phyloP scores from a whole-genome alignment of 164 flowering plant genomes.

The Hamamelis virginiana region DNA sequence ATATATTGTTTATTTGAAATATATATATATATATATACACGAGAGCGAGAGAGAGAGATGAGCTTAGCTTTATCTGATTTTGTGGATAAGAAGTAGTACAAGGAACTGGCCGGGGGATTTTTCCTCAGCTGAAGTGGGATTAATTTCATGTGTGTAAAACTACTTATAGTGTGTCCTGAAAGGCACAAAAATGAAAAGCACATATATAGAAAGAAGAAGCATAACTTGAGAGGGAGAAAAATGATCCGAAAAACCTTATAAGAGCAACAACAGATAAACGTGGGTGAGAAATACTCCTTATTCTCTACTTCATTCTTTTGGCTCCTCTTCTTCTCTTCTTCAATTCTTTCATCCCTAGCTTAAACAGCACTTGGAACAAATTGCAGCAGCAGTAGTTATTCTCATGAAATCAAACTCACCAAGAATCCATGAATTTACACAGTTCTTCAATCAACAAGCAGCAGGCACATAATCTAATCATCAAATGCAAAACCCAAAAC shows the following conservation, averaged over 20 bases:
- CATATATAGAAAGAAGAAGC: too few relatives aligned
- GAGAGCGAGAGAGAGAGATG: too few relatives aligned
- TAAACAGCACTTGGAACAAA: neutral
- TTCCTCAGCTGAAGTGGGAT: too few relatives aligned
- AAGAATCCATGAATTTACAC: slow-evolving; percentile 18
- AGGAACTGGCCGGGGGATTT: too few relatives aligned
- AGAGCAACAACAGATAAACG: neutral
- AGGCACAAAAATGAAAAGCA: neutral
- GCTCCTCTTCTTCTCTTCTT: neutral
- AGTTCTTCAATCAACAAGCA: slow-evolving; percentile 7
- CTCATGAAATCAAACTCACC: slow-evolving; percentile 14
- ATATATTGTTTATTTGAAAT: too few relatives aligned
- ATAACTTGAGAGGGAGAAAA: neutral
- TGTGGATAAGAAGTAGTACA: too few relatives aligned
- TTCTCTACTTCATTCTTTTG: neutral
- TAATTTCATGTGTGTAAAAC: too few relatives aligned
- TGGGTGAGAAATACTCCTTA: neutral
- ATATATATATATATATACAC: too few relatives aligned
- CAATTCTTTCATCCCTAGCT: neutral
- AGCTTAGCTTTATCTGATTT: too few relatives aligned
- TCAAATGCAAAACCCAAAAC: slow-evolving; percentile 8
- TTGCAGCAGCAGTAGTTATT: slow-evolving; percentile 6
- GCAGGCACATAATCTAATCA: slow-evolving; percentile 8
- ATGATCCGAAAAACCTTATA: neutral
- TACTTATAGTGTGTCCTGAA: too few relatives aligned